Percentiles rank a stretch among this genome's conserved stretches.
These are phyloP conservation scores for Sanguinoderma infundibulare DNA, from an alignment of 1,284 basidiomycete genomes.

Conservation along the genomic window DNA sequence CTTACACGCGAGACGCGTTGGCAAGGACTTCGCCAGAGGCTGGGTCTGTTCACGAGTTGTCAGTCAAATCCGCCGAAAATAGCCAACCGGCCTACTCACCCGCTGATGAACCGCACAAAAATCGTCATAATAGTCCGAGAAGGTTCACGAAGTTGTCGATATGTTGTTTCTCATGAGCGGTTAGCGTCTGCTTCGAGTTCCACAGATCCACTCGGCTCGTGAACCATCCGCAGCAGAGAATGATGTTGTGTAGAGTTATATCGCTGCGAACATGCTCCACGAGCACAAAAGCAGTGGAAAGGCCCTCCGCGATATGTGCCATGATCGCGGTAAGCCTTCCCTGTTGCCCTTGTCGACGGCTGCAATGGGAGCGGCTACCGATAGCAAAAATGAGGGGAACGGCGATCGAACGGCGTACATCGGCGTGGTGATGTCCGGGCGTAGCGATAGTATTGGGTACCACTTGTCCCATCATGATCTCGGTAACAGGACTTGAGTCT, in stretches of 20 bases:
- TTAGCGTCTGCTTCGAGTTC: neutral
- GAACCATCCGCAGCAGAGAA: neutral
- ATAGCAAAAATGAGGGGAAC: slow-evolving; percentile 1
- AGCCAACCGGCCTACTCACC: neutral
- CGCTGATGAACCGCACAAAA: neutral
- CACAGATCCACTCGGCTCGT: neutral
- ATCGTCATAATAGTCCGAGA: neutral
- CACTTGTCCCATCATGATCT: too few species aligned
- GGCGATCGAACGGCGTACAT: too few species aligned
- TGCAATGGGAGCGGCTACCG: neutral
- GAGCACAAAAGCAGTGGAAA: neutral
- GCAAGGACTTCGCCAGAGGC: neutral
- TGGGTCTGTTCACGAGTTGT: neutral
- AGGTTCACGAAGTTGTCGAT: neutral
- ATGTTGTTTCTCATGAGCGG: neutral
- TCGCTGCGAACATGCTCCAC: neutral
- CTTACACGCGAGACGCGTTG: neutral
- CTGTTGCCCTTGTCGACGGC: neutral
- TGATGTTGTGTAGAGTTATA: neutral
- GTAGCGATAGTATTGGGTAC: too few species aligned
- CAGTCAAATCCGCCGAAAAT: neutral
- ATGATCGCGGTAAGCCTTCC: too few species aligned
- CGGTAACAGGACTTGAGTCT: too few species aligned
- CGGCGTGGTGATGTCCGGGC: too few species aligned
- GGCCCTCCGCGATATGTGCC: neutral